Evolutionary conservation across 371 early-diverging fungal genomes (phyloP), one percentile per base, ranked within the genome.

Genomic region (Mortierella sp.): DNA sequence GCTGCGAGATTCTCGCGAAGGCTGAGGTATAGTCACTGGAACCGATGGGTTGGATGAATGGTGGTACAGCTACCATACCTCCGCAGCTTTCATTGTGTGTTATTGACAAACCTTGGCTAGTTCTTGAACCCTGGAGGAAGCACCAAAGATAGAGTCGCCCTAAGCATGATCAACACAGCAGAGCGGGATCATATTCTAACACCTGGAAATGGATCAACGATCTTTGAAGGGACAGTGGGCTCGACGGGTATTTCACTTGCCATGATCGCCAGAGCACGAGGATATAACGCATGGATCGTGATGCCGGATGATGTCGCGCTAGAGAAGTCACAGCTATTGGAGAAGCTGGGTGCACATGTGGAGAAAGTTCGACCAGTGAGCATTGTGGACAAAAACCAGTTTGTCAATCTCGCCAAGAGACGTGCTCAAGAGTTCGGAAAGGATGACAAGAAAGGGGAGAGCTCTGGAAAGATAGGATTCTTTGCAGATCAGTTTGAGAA

Each of bases 401-500:
- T 93, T 83, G 96, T 96, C 52, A 95, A 95, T 50, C 73, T 95
- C 21, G 98, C 98, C 10, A 73, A 88, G 53, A 78, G 86, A 24
- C 83, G 94, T 6, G 96, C 97, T 0, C 67, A 80, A 14, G 89
- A 89, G 57, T 92, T 90, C 78, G 72, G 78, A 51, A 69, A 70
- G 60, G 69, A 81, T 21, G 67, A 57, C 16, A 9, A 51, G 13
- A 19, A 68, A 25, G 72, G 73, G 28, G 63, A 7, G 50, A 49
- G 24, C 39, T 29, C 10, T 69, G 66, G 51, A 10, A 63, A 73
- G 54, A 80, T 79, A 9, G 93, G 95, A 25, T 86, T 85, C 66
- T 96, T 98, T 86, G 90, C 91, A 24, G 90, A 98, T 79, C 98
- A 98, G 71, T 98, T 98, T 65, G 98, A 98, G 71, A 98, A 94